Percentiles rank a stretch among this genome's conserved stretches.
Evolutionary conservation across 2,329 filamentous ascomycete genomes (phyloP).

Genomic region (Ophiocordyceps camponoti-rufipedis): DNA sequence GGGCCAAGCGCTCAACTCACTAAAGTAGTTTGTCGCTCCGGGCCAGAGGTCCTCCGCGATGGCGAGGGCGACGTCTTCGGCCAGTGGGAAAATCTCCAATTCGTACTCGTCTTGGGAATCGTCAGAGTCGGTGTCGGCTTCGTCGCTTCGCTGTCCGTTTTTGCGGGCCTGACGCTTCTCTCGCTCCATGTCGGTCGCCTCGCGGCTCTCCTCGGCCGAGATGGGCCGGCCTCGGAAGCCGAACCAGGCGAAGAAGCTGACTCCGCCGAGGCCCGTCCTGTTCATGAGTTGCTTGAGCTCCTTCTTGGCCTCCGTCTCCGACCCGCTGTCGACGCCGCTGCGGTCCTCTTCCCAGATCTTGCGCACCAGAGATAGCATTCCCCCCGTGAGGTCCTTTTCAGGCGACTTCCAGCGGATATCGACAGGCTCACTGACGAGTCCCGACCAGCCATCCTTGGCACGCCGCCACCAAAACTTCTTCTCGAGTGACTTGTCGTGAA

Average conservation of each 20-base stretch:
- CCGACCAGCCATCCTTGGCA: constrained; percentile 48
- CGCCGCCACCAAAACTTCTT: constrained; percentile 85
- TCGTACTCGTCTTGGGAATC: constrained; percentile 45
- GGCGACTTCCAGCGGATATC: constrained; percentile 61
- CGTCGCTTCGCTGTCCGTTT: constrained; percentile 26
- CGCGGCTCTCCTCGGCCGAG: constrained; percentile 50
- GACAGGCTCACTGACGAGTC: constrained; percentile 77
- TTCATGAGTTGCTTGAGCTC: constrained; percentile 36
- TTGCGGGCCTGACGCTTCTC: constrained; percentile 33
- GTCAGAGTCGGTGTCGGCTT: constrained; percentile 43
- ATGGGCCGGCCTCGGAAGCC: constrained; percentile 57
- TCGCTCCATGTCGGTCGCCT: constrained; percentile 40
- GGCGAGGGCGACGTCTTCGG: constrained; percentile 63
- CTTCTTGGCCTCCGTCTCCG: constrained; percentile 25
- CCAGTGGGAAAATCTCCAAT: constrained; percentile 74
- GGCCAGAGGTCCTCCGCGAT: constrained; percentile 82
- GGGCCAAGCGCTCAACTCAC: constrained; percentile 36
- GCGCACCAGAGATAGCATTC: constrained; percentile 56
- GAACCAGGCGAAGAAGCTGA: constrained; percentile 84
- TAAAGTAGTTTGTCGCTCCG: constrained; percentile 77
- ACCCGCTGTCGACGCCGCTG: constrained; percentile 17
- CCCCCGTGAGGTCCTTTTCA: constrained; percentile 65
- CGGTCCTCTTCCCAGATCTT: constrained; percentile 45
- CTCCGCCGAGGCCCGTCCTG: constrained; percentile 40
- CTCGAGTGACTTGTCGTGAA: constrained; percentile 58